Evolutionary conservation across 768 basidiomycete genomes (phyloP), one percentile per base, ranked within the genome.

Genomic region (Pleurotus pulmonarius): DNA sequence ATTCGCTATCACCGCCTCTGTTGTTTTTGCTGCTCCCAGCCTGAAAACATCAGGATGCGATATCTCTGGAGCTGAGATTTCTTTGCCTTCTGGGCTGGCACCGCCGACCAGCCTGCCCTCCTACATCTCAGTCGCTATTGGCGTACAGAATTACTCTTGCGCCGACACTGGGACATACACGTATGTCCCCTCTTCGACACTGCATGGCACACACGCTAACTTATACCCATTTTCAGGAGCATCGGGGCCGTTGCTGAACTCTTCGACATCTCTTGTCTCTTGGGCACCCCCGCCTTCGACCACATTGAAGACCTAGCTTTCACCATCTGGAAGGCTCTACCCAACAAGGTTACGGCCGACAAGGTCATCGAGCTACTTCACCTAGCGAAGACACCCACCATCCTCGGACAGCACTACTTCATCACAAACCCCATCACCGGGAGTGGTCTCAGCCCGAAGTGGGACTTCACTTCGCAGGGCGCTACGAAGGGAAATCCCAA

Each of bases 101-200:
- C 64, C 64, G n/a, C 79, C 79, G 3, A 65, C 67, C 3, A 58
- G 60, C 15, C 56, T 67, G 0, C 68, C 74, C 1, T 70, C 67
- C 7, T 80, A 71, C 64, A 73, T 83, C 51, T 74, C 70, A 11
- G 64, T 82, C n/a, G 80, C 70, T 9, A 64, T 81, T 49, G 78
- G 81, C 20, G 73, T 73, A 13, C 82, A 83, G 63, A 83, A 83
- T 64, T 85, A 83, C 65, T 83, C 80, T 25, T 83, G 83, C 37
- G 39, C 9, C 63, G 64, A 58, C 44, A 68, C 71, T 45, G 80
- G 71, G 54, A 76, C 72, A 56, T 84, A 71, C 63, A 72, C 73
- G 82, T 83, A 56, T 59, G 78, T 61, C 12, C 22, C 39, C 54
- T 39, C 49, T 51, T 16, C 8, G 13, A 16, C 26, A 25, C 39